Evolutionary conservation across 2,329 filamentous ascomycete genomes (phyloP).

Genomic region (Aspergillus hiratsukae): DNA sequence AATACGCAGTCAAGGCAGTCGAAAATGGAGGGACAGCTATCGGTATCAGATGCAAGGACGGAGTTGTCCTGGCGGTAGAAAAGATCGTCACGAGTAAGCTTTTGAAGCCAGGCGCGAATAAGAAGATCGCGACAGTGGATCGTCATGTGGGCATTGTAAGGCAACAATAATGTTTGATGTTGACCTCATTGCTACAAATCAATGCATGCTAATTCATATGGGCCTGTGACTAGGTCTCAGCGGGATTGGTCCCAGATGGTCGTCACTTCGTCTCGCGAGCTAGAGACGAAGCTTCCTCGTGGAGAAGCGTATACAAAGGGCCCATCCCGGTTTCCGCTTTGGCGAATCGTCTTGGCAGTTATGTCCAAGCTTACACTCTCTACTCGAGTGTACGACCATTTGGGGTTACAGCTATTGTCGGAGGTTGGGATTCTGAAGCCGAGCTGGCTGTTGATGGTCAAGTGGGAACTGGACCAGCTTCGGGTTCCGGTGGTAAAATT

Average conservation of each 20-base stretch:
- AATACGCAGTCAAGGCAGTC: conserved; percentile 98
- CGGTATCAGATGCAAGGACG: conserved; percentile 95
- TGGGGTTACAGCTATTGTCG: conserved; percentile 90
- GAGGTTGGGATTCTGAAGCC: conserved; percentile 85
- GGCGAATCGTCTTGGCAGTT: conserved; percentile 88
- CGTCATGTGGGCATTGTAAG: conserved; percentile 88
- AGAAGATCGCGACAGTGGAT: conserved; percentile 92
- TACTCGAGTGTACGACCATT: conserved; percentile 97
- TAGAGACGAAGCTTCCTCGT: conserved; percentile 85
- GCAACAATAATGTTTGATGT: conserved; percentile 12
- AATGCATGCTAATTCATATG: conserved; percentile 4
- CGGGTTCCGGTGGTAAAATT: conserved; percentile 79
- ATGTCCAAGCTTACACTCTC: conserved; percentile 94
- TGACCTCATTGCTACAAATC: background rate
- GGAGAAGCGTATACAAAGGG: conserved; percentile 90
- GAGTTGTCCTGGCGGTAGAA: conserved; percentile 91
- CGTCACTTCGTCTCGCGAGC: conserved; percentile 92
- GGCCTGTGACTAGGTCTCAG: conserved; percentile 64
- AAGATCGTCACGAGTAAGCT: conserved; percentile 96
- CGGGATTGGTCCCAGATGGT: conserved; percentile 90
- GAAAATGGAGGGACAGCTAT: conserved; percentile 96
- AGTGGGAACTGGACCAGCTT: conserved; percentile 73
- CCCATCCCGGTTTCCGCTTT: conserved; percentile 87
- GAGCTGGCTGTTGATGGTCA: conserved; percentile 84
- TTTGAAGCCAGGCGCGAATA: conserved; percentile 91